Evolutionary conservation across 2,329 filamentous ascomycete species (phyloP).

Genomic region (Hymenoscyphus fructigenus): DNA sequence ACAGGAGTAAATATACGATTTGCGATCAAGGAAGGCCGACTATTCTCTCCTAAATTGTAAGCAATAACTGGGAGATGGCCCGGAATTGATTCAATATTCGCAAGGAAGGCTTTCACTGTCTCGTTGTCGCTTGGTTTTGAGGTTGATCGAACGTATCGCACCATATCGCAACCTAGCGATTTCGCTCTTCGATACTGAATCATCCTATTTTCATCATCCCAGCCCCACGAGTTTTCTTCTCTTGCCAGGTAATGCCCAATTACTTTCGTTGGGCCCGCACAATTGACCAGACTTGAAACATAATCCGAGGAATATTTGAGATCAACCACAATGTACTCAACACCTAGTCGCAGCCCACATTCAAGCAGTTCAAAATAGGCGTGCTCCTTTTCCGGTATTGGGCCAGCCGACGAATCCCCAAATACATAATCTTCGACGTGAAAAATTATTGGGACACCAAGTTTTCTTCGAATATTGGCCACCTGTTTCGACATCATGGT

Average conservation of each 20-base stretch:
- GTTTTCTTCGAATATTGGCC: conserved; percentile 54
- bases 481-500: conserved; percentile 54
- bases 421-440: conserved; percentile 51
- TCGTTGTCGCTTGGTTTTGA: conserved; percentile 51
- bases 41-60: conserved; percentile 55
- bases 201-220: conserved; percentile 50
- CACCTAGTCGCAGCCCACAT: conserved; percentile 63
- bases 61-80: conserved; percentile 44
- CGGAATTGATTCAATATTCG: conserved; percentile 30
- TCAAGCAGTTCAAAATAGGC: conserved; percentile 58
- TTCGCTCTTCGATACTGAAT: conserved; percentile 51
- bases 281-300: conserved; percentile 45
- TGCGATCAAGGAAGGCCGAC: conserved; percentile 54
- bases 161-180: conserved; percentile 53
- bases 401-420: conserved; percentile 25
- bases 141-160: conserved; percentile 54
- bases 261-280: conserved; percentile 52
- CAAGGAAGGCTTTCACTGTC: conserved; percentile 29
- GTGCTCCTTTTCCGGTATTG: conserved; percentile 28
- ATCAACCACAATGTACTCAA: conserved; percentile 65
- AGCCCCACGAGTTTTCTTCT: conserved; percentile 39
- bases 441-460: conserved; percentile 57
- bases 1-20: conserved; percentile 59
- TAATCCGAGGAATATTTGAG: conserved; percentile 50
- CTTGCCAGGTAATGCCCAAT: conserved; percentile 49